Evolutionary conservation across 2,329 filamentous ascomycete genomes (phyloP).

Genomic region (Cercospora sp.): DNA sequence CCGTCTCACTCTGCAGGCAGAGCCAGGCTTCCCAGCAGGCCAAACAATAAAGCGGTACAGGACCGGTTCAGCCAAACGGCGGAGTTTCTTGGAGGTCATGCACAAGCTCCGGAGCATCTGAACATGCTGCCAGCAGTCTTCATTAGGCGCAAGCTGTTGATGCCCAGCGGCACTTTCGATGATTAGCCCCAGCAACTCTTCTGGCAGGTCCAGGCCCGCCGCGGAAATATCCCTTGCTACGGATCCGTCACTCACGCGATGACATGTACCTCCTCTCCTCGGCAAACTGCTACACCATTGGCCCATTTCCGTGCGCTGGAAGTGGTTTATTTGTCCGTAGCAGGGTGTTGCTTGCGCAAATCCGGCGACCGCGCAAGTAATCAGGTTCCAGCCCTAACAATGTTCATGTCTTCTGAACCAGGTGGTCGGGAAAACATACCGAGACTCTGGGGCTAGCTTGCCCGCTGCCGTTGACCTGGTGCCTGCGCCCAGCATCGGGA

Average conservation of each 20-base stretch:
- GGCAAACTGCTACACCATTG: neutral
- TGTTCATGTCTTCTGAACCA: neutral
- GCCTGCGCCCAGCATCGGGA: neutral
- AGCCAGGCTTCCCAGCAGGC: neutral
- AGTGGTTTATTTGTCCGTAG: neutral
- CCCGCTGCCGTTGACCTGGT: neutral
- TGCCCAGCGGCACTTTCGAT: constrained; percentile 5
- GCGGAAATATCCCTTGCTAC: neutral
- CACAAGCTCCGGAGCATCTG: constrained; percentile 10
- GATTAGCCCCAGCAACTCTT: constrained; percentile 16
- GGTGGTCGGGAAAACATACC: neutral
- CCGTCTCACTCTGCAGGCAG: neutral
- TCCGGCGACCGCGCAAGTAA: neutral
- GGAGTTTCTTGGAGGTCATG: constrained; percentile 9
- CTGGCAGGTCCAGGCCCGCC: constrained; percentile 6
- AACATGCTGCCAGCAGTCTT: neutral
- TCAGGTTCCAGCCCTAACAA: neutral
- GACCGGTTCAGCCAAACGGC: constrained; percentile 14
- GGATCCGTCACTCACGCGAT: neutral
- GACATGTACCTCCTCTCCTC: neutral
- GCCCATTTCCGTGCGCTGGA: neutral
- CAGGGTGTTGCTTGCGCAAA: neutral
- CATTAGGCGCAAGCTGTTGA: neutral
- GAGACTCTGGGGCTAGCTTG: neutral
- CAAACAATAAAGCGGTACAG: constrained; percentile 7